Evolutionary conservation across 106 monocot species (phyloP), one percentile per base, ranked within the genome.

Genomic region (Posidonia australis): DNA sequence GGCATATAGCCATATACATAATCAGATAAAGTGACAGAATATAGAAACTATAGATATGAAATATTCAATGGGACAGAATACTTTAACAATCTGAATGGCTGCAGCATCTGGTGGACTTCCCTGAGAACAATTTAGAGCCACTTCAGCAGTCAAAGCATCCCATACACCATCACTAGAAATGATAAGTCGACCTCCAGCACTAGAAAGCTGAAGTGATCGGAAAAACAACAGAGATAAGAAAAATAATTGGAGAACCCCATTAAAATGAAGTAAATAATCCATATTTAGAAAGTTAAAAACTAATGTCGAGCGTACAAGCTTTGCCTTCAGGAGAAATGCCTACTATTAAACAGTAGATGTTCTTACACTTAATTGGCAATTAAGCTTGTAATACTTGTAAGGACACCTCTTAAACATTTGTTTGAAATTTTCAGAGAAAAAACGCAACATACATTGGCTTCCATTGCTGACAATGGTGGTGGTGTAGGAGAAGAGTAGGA

Each of bases 161-260:
- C 91, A 91, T 42, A 87, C 83, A 66, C 87, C 87, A 65, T 87
- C 87, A 65, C 87, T 87, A 16, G 80, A 82, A 31, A 87, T 84
- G 51, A 87, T 81, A 53, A 87, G 63, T 16, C 87, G 75, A 26
- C 87, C 87, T 60, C 87, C 87, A 70, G 78, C 78, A 81, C 69
- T 81, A 10, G 87, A 78, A 54, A 87, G 43, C 91, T 91, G 83
- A 46, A 76, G 36, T n/a, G 30, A 44, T 27, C 31, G 27, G 28
- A 29, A 30, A 58, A 58, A 31, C 28, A 14, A 17, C 16, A 18
- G 17, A 29, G 26, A 44, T 43, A n/a, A 44, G 20, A 62, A 9
- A 42, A 43, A 1, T 42, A 41, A 43, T 17, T 42, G 23, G 21
- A 25, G 19, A 56, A 11, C 14, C 0, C 4, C 2, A 60, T 17